A percentile compares a stretch with the other conserved stretches of the same genome.
Evolutionary conservation across 2,329 filamentous ascomycete genomes (phyloP).

Genomic region (Paracoccidioides lutzii): DNA sequence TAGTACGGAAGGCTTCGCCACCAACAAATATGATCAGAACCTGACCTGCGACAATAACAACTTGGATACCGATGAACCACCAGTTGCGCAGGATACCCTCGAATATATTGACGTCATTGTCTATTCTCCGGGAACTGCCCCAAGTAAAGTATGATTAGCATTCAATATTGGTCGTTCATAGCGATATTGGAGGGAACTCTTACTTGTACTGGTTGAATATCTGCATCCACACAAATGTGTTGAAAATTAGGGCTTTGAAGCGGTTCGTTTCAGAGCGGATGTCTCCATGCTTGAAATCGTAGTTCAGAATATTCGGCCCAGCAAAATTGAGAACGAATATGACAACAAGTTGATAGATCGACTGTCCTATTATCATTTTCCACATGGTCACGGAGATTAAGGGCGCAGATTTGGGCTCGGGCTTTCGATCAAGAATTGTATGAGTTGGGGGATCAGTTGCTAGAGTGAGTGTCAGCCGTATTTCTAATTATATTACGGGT

Average conservation of each 20-base stretch:
- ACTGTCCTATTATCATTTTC: constrained; percentile 97
- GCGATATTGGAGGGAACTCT: not conserved
- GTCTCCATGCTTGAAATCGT: constrained; percentile 29
- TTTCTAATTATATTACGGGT: not conserved
- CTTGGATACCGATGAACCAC: constrained; percentile 48
- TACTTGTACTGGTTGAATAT: constrained; percentile 49
- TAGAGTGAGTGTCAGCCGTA: constrained; percentile 3
- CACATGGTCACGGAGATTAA: constrained; percentile 91
- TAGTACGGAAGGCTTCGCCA: constrained; percentile 52
- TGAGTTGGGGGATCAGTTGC: constrained; percentile 78
- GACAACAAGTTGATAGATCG: constrained; percentile 73
- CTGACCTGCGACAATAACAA: constrained; percentile 56
- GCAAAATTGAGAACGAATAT: constrained; percentile 78
- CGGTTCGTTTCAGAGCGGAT: constrained; percentile 33
- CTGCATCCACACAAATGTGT: constrained; percentile 99
- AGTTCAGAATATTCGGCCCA: constrained; percentile 46
- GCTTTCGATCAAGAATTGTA: constrained; percentile 66
- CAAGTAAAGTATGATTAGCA: not conserved
- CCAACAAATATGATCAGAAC: constrained; percentile 61
- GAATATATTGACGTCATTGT: constrained; percentile 34
- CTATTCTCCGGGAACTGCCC: constrained; percentile 27
- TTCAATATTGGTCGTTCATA: not conserved
- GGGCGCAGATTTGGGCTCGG: constrained; percentile 58
- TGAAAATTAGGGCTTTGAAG: constrained; percentile 78
- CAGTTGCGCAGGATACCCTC: constrained; percentile 30